phyloP scores from a whole-genome alignment of 2,329 filamentous ascomycete genomes.

The Hymenoscyphus fraxineus region DNA sequence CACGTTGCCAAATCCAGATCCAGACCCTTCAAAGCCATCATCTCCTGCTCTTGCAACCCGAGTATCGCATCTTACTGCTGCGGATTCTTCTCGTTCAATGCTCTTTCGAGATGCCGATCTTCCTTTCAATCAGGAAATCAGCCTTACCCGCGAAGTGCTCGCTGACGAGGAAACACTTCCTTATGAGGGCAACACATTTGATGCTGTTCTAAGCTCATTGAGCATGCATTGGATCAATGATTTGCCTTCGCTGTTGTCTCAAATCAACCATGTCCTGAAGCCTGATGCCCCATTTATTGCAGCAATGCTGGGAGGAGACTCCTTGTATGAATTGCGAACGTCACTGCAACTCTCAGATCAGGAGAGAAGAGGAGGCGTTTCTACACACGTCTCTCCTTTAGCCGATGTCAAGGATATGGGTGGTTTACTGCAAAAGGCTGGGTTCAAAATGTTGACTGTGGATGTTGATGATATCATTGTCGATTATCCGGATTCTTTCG shows the following conservation, averaged over 20 bases:
- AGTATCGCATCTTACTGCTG: constrained; percentile 71
- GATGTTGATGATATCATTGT: constrained; percentile 97
- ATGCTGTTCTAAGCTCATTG: constrained; percentile 83
- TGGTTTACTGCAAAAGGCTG: constrained; percentile 77
- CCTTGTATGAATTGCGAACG: constrained; percentile 87
- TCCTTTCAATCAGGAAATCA: constrained; percentile 70
- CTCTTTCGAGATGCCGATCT: constrained; percentile 75
- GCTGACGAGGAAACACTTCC: constrained; percentile 70
- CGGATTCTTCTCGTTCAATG: constrained; percentile 73
- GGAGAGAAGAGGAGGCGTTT: constrained; percentile 86
- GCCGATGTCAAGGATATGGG: constrained; percentile 91
- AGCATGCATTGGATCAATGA: constrained; percentile 98
- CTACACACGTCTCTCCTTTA: constrained; percentile 83
- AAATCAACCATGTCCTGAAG: constrained; percentile 83
- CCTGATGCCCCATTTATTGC: constrained; percentile 89
- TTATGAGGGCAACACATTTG: constrained; percentile 73
- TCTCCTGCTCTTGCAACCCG: constrained; percentile 65
- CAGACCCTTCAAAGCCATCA: constrained; percentile 47
- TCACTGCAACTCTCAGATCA: constrained; percentile 89
- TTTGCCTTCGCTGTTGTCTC: constrained; percentile 75
- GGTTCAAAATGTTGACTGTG: constrained; percentile 93
- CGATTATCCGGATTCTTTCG: constrained; percentile 85
- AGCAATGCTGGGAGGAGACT: constrained; percentile 95
- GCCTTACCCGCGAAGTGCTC: constrained; percentile 73
- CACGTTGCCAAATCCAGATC: constrained; percentile 64